Conservation (phyloP, 1,284 basidiomycete genomes). For the Pseudozyma thailandica region DNA sequence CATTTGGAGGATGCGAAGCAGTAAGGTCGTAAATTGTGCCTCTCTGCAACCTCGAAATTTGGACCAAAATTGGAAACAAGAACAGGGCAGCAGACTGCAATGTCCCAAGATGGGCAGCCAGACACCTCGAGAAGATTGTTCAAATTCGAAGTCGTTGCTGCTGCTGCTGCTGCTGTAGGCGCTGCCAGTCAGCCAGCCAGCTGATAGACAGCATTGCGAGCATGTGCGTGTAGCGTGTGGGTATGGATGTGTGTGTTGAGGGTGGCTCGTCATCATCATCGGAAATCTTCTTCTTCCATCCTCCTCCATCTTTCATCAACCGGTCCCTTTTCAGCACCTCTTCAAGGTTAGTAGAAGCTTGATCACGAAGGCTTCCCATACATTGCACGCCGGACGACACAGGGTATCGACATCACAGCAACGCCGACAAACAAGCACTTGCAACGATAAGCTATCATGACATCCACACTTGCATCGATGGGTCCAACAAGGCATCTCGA, state of each 20-base stretch:
- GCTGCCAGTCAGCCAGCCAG: too few species aligned
- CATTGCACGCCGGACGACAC: conserved; percentile 5
- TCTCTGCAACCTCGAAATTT: conserved; percentile 7
- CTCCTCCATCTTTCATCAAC: conserved; percentile 44
- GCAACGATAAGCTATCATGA: conserved; percentile 2
- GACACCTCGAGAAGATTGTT: neutral
- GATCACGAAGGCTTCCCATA: conserved; percentile 2
- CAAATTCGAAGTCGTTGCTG: neutral
- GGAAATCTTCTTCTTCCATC: neutral
- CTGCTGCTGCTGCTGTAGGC: neutral
- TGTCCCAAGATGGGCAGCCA: neutral
- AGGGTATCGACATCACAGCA: neutral
- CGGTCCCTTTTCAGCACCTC: conserved; percentile 43
- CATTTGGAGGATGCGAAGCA: too few species aligned
- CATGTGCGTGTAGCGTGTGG: neutral
- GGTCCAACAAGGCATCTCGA: conserved; percentile 7
- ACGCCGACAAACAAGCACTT: neutral
- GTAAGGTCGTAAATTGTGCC: too few species aligned
- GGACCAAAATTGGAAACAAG: neutral
- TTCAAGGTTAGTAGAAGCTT: conserved; percentile 49
- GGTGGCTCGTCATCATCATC: conserved; percentile 11
- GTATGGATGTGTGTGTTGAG: conserved; percentile 9
- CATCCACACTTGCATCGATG: neutral
- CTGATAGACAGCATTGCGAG: neutral
- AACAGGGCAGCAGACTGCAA: conserved; percentile 7